Base-by-base conservation (phyloP, 2,329 filamentous ascomycete genomes). In the Fusarium transvaalense region DNA sequence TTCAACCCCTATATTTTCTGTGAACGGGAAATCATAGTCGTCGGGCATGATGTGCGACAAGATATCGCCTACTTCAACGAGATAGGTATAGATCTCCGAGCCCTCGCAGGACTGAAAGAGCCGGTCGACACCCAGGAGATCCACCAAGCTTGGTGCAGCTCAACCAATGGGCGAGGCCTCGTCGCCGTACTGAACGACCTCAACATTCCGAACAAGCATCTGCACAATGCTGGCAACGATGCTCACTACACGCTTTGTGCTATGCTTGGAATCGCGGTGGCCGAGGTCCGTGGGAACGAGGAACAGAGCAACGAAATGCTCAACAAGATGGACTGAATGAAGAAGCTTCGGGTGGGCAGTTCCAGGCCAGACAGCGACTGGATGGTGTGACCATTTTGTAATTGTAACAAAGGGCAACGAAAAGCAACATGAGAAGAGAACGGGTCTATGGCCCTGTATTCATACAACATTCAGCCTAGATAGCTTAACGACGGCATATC, bases 191-290 rank as follows among this genome's bases (percentile, higher is more conserved):
- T 97, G 25, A 74, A 78, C 8, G 84, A 90, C 8, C 82, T 97
- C 29, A 86, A 85, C 4, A 86, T 97, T 10, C 72, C 80, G 0
- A 86, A 83, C 41, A 86, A 82, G 78, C 84, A 91, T 71, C 82
- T 95, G n/a, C 94, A 97, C 78, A 97, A 97, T 74, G 94, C 90
- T 0, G 89, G 94, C 3, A 97, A 97, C 69, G 94, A 97, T 76
- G 93, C 94, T 0, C 86, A 89, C 2, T 96, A 91, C 76, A 95
- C 93, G 0, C 79, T 97, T 66, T 89, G 90, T 64, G 91, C 89
- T 10, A 86, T 96, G 83, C 77, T 97, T 9, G 87, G 75, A 1
- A 64, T 81, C 19, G 78, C 76, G 2, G 37, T 79, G 21, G 73
- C 75, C 56, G 60, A 71, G 15, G 37, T 57, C 10, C 61, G 69